Base-by-base conservation (phyloP, 805 yeast species). In the Lipomyces starkeyi region DNA sequence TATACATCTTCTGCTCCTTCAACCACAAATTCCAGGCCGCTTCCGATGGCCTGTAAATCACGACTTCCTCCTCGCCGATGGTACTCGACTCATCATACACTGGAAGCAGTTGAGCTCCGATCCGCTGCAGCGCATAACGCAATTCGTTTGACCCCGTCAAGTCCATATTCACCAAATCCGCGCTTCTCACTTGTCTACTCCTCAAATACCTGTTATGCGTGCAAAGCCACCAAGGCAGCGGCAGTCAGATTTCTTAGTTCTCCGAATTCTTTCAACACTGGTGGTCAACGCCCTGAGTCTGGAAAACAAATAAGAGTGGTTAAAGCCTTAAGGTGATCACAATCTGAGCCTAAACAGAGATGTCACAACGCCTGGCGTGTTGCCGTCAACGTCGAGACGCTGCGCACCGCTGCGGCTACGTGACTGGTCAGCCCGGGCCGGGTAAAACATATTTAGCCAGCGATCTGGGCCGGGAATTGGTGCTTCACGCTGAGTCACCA, bases 1-100 rank as follows among this genome's bases (percentile, higher is more conserved):
- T 47, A 35, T 66, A 66, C 61, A 66, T 66, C 62, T 66, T 66
- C 59, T 66, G 70, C 59, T 66, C 70, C 40, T 59, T 60, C 27
- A 66, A 58, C 70, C 70, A 66, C 56, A 66, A 20, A 8, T 56
- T 25, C 62, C 66, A 63, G 29, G 61, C 62, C 40, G 29, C 62
- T 47, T 66, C 67, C 17, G 70, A 59, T 2, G 66, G 59, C 14
- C 70, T 40, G 54, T 40, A 66, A 22, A 66, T 17, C 22, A 66
- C 66, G 27, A 66, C 49, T 14, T 66, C 66, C 40, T 66, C 69
- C 20, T 62, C 69, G 32, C 68, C 68, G 53, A 49, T 49, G n/a
- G 66, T 63, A n/a, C 62, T 56, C 25, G 34, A 53, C 37, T 66
- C 70, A 62, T 66, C 67, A 59, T 66, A 62, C 27, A 63, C 53